Conservation (phyloP, 306 rosid species). For the Acmispon strigosus region DNA sequence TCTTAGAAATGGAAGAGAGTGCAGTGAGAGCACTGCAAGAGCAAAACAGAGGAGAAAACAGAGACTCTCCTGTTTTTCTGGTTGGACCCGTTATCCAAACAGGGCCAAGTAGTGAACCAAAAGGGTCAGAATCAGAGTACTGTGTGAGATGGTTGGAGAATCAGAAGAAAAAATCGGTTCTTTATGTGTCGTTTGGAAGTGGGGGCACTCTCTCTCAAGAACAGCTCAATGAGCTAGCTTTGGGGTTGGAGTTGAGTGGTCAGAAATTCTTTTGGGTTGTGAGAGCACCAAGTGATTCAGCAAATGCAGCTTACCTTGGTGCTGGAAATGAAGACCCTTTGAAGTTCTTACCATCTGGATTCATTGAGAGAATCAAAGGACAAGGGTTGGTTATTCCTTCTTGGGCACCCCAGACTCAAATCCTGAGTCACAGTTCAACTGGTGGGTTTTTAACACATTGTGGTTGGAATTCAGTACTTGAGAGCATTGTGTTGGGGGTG, state of each 20-base stretch:
- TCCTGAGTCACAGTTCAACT: slow-evolving; percentile 7
- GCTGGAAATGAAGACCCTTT: background rate
- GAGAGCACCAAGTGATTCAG: slow-evolving; percentile 5
- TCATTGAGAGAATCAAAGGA: slow-evolving; percentile 6
- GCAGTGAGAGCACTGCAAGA: background rate
- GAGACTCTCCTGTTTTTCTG: background rate
- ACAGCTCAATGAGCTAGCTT: background rate
- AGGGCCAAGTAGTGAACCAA: background rate
- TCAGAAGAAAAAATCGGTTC: background rate
- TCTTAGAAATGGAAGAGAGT: slow-evolving; percentile 3
- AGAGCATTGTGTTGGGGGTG: slow-evolving; percentile 14
- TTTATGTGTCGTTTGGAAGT: slow-evolving; percentile 18
- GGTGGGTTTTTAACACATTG: slow-evolving; percentile 22
- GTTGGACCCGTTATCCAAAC: slow-evolving; percentile 10
- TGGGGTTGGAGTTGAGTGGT: slow-evolving; percentile 10
- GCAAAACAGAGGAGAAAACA: background rate
- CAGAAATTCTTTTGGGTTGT: slow-evolving; percentile 14
- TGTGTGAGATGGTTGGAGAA: slow-evolving; percentile 11
- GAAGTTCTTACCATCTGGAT: background rate
- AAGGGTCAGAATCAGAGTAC: background rate
- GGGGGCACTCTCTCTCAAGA: background rate
- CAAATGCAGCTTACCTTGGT: background rate
- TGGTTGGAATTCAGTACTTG: slow-evolving; percentile 25
- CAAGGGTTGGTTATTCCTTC: slow-evolving; percentile 3
- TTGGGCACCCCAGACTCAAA: slow-evolving; percentile 20